Evolutionary conservation across 1,139 yeast genomes (phyloP).

Genomic region (Entelexis paramagnoliae): DNA sequence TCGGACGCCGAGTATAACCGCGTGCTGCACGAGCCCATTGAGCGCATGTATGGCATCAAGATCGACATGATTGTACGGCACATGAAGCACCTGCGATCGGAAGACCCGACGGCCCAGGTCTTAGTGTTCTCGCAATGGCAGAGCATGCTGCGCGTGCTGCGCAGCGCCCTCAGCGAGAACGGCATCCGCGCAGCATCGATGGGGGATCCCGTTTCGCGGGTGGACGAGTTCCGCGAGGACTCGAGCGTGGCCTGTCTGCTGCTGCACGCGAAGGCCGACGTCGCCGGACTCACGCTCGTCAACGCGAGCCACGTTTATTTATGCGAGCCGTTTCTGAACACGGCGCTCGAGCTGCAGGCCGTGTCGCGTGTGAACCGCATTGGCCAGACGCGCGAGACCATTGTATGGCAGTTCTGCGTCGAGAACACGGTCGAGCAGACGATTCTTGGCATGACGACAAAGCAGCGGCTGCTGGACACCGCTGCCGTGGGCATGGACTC

Average conservation of each 20-base stretch:
- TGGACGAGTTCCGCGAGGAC: conserved; percentile 53
- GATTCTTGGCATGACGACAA: conserved; percentile 40
- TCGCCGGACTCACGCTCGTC: conserved; percentile 71
- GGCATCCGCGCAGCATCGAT: conserved; percentile 37
- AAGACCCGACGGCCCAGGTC: conserved; percentile 61
- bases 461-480: conserved; percentile 25
- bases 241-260: conserved; percentile 66
- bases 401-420: conserved; percentile 85
- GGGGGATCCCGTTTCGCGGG: conserved; percentile 31
- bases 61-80: conserved; percentile 74
- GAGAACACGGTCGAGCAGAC: conserved; percentile 84
- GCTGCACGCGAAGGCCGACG: conserved; percentile 51
- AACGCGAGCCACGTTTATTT: conserved; percentile 85
- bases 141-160: conserved; percentile 56
- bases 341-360: conserved; percentile 81
- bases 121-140: conserved; percentile 84
- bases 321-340: conserved; percentile 86
- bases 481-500: conserved; percentile 13
- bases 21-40: conserved; percentile 18
- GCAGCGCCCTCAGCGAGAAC: conserved; percentile 54
- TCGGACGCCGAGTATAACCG: conserved; percentile 20
- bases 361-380: conserved; percentile 85
- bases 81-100: conserved; percentile 45
- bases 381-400: conserved; percentile 72
- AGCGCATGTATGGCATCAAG: conserved; percentile 56